These are phyloP conservation scores for Nakaseomyces delphensis DNA, from an alignment of 1,139 yeast genomes.

Conservation along the genomic window DNA sequence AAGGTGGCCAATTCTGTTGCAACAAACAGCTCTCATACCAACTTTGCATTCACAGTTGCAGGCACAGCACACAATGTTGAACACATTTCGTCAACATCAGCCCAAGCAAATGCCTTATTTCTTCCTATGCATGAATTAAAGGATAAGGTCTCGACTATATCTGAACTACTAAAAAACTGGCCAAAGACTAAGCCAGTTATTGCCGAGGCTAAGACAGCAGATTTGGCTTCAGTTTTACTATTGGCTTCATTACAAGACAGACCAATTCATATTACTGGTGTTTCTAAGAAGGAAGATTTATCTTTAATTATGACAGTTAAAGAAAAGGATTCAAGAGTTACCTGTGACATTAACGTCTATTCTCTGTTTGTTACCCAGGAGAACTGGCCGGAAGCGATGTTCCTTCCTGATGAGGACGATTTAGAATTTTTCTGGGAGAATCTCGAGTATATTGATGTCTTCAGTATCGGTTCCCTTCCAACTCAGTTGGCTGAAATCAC, in stretches of 20 bases:
- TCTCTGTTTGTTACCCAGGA: constrained; percentile 68
- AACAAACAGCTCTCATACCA: constrained; percentile 60
- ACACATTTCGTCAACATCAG: constrained; percentile 53
- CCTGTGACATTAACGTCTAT: constrained; percentile 83
- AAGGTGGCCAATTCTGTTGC: constrained; percentile 54
- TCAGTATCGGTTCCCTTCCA: constrained; percentile 80
- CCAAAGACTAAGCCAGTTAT: constrained; percentile 77
- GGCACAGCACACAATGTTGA: constrained; percentile 65
- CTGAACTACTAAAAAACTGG: constrained; percentile 78
- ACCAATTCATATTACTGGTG: constrained; percentile 82
- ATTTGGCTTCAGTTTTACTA: constrained; percentile 80
- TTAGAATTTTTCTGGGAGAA: constrained; percentile 77
- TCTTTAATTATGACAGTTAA: constrained; percentile 80
- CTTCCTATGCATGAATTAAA: constrained; percentile 73
- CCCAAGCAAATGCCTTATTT: constrained; percentile 68
- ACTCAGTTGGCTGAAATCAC: constrained; percentile 58
- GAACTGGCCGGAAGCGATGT: constrained; percentile 59
- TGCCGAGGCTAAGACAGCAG: constrained; percentile 88
- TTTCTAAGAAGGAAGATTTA: constrained; percentile 72
- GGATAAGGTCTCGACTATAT: constrained; percentile 61
- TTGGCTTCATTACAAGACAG: constrained; percentile 83
- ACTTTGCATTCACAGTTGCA: constrained; percentile 74
- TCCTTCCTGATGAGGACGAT: constrained; percentile 74
- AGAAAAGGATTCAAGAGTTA: constrained; percentile 69
- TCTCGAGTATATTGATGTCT: constrained; percentile 67